Evolutionary conservation across 2,329 filamentous ascomycete genomes (phyloP), one percentile per base, ranked within the genome.

Genomic region (Didymellaceae sp.): DNA sequence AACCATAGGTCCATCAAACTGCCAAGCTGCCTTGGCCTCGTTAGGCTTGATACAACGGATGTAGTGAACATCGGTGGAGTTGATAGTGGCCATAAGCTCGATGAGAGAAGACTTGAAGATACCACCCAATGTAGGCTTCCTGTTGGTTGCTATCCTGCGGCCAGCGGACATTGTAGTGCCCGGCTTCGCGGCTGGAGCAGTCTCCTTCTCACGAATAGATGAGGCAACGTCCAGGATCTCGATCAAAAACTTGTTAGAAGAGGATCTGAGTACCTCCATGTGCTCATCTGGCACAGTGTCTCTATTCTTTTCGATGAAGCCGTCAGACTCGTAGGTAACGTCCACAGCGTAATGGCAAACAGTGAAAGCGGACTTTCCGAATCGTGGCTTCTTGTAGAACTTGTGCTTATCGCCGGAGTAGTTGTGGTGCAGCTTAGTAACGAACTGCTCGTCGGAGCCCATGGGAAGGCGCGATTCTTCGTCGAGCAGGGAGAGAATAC

Each of bases 11-110:
- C 94, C 94, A 71, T 99, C 94, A 56, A 97, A 99, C 66, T 95
- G 93, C 94, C 94, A 99, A 0, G 94, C 86, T 67, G 90, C 90
- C 76, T 99, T 99, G 41, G 86, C 90, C 76, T 99, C 94, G 72
- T 99, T 99, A 24, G 94, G 94, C 78, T 99, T 99, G 77, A 99
- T 97, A 74, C 94, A 99, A 63, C 94, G 87, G 70, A 99, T 99
- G 75, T 99, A 99, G 75, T 99, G 94, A 16, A 97, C 94, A 72
- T 99, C 94, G 2, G 94, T 99, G 62, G 90, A 92, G 75, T 95
- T 96, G 76, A 99, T 99, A 5, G 94, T 99, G 71, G 86, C 83
- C 93, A 99, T 99, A 42, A 99, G 84, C 76, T 99, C 94, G 64
- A 99, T 97, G 66, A 99, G 80, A 7, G 94, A 97, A 3, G 92